Conservation (phyloP, 192 early-diverging fungal species). For the Phycomyces nitens region DNA sequence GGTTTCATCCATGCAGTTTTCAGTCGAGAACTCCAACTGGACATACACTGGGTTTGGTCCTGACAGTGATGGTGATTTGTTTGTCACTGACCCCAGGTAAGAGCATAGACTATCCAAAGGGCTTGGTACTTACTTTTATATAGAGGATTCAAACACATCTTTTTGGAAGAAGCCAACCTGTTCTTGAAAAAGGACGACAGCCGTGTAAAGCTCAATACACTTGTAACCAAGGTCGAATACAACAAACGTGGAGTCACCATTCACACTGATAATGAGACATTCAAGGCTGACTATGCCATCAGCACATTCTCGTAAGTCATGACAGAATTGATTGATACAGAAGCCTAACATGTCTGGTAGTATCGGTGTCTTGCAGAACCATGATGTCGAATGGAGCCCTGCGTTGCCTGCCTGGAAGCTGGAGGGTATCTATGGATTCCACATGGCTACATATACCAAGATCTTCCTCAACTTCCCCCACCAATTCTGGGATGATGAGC, state of each 20-base stretch:
- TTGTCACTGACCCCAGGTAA: constrained; percentile 32
- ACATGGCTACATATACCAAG: constrained; percentile 41
- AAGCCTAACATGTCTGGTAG: background rate
- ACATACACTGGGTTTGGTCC: constrained; percentile 26
- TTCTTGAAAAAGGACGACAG: constrained; percentile 26
- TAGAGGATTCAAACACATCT: constrained; percentile 37
- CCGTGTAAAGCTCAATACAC: constrained; percentile 25
- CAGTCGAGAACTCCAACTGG: constrained; percentile 17
- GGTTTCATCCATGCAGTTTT: constrained; percentile 4
- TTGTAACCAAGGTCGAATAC: constrained; percentile 26
- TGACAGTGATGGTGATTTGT: constrained; percentile 23
- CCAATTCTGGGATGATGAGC: constrained; percentile 37
- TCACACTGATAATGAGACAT: constrained; percentile 24
- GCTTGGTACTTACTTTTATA: too few species aligned
- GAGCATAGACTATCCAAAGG: background rate
- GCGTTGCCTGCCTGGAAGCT: constrained; percentile 35
- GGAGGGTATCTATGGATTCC: constrained; percentile 36
- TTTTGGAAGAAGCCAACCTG: constrained; percentile 24
- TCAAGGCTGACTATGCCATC: constrained; percentile 41
- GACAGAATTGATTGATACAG: background rate
- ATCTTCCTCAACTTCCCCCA: constrained; percentile 36
- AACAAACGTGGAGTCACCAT: constrained; percentile 25
- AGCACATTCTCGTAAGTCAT: constrained; percentile 35
- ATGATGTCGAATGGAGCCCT: constrained; percentile 32
- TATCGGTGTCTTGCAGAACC: constrained; percentile 35